Evolutionary conservation across 805 yeast species (phyloP).

Genomic region (Candida oleophila): DNA sequence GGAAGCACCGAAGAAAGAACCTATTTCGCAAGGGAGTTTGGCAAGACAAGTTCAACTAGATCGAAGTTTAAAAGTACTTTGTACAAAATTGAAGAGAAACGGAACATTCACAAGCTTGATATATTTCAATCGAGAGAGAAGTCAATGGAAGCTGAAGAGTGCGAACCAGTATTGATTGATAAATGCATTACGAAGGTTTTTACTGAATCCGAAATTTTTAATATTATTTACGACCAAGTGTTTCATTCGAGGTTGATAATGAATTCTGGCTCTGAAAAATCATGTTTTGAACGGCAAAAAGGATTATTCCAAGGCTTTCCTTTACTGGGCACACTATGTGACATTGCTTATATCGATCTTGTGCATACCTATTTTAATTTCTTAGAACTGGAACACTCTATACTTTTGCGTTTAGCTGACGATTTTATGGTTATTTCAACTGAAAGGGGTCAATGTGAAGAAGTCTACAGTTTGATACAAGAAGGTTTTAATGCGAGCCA

Average conservation of each 20-base stretch:
- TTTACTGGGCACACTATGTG: constrained; percentile 72
- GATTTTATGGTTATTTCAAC: constrained; percentile 77
- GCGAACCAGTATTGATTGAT: constrained; percentile 15
- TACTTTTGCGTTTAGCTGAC: constrained; percentile 71
- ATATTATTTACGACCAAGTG: constrained; percentile 52
- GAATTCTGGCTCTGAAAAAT: constrained; percentile 14
- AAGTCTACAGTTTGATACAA: constrained; percentile 16
- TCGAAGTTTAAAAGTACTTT: not conserved
- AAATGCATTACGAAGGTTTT: constrained; percentile 32
- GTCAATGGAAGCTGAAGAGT: constrained; percentile 13
- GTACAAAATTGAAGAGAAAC: constrained; percentile 7
- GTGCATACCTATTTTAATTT: constrained; percentile 37
- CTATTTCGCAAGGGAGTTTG: constrained; percentile 20
- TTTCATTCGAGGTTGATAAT: constrained; percentile 46
- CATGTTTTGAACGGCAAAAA: constrained; percentile 40
- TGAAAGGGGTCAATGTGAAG: constrained; percentile 18
- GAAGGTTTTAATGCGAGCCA: constrained; percentile 20
- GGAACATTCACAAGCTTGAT: constrained; percentile 4
- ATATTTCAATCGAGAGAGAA: not conserved
- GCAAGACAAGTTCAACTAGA: constrained; percentile 1
- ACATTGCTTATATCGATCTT: constrained; percentile 65
- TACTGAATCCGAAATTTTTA: constrained; percentile 43
- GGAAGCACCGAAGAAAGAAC: constrained; percentile 8
- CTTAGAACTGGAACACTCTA: constrained; percentile 12
- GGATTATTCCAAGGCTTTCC: constrained; percentile 89